phyloP scores from a whole-genome alignment of 2,329 filamentous ascomycete genomes.

The Annulohypoxylon truncatum region DNA sequence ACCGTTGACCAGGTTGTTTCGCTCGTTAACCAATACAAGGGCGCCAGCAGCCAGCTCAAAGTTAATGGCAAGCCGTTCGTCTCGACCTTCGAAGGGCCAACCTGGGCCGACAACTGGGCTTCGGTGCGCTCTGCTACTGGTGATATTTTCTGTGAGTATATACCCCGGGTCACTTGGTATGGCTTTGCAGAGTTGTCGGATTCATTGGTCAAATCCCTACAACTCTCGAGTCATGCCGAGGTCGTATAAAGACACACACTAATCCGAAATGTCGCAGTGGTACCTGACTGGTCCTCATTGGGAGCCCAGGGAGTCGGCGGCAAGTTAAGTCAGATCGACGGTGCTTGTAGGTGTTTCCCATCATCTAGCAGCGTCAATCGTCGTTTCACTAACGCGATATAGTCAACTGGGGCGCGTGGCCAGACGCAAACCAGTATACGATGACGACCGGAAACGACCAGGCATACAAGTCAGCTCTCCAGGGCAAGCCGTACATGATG shows the following conservation, averaged over 20 bases:
- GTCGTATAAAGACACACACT: not conserved
- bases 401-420: slow-evolving; percentile 65
- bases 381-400: slow-evolving; percentile 28
- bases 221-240: not conserved
- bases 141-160: slow-evolving; percentile 50
- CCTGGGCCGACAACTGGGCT: slow-evolving; percentile 57
- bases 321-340: slow-evolving; percentile 45
- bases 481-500: slow-evolving; percentile 63
- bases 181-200: not conserved
- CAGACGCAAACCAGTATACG: slow-evolving; percentile 52
- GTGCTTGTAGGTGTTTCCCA: slow-evolving; percentile 45
- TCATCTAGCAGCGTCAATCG: not conserved
- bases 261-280: slow-evolving; percentile 41
- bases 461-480: slow-evolving; percentile 53
- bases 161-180: too few relatives aligned
- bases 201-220: not conserved
- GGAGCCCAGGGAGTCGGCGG: slow-evolving; percentile 51
- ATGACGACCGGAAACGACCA: slow-evolving; percentile 56
- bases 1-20: slow-evolving; percentile 42
- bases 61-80: slow-evolving; percentile 58
- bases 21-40: slow-evolving; percentile 54
- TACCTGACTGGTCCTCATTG: slow-evolving; percentile 61
- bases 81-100: slow-evolving; percentile 64
- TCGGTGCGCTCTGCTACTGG: slow-evolving; percentile 53
- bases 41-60: slow-evolving; percentile 54